A percentile compares a stretch with the other conserved stretches of the same genome.
phyloP scores from a whole-genome alignment of 2,329 filamentous ascomycete species.

The Trichoderma sp. region DNA sequence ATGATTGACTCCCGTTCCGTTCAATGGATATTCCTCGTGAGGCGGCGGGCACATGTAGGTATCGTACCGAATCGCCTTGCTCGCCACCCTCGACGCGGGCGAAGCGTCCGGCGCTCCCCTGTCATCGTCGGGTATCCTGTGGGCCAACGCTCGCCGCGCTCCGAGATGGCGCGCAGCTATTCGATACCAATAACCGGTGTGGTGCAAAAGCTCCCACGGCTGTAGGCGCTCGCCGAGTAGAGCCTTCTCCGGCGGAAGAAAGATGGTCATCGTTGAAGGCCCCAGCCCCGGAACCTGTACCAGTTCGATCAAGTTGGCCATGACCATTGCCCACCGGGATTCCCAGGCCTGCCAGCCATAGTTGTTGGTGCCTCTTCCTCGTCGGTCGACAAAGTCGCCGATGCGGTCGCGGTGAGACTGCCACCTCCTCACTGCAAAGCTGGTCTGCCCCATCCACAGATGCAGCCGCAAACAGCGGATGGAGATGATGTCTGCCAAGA shows the following conservation, averaged over 20 bases:
- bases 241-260: constrained; percentile 60
- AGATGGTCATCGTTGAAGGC: constrained; percentile 49
- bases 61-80: constrained; percentile 60
- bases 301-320: constrained; percentile 63
- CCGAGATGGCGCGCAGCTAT: constrained; percentile 60
- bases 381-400: constrained; percentile 75
- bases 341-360: constrained; percentile 97
- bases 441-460: constrained; percentile 78
- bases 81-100: constrained; percentile 50
- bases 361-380: constrained; percentile 81
- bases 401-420: constrained; percentile 73
- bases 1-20: constrained; percentile 57
- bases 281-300: constrained; percentile 55
- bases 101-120: constrained; percentile 54
- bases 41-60: constrained; percentile 68
- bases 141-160: constrained; percentile 56
- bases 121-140: constrained; percentile 60
- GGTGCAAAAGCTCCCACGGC: constrained; percentile 66
- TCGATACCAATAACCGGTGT: constrained; percentile 68
- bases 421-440: constrained; percentile 79
- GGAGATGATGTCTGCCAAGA: constrained; percentile 78
- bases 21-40: constrained; percentile 59
- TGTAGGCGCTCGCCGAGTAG: constrained; percentile 60
- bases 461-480: constrained; percentile 81
- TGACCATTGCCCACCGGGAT: constrained; percentile 67